phyloP scores from a whole-genome alignment of 768 basidiomycete genomes.

The Serendipita sp. region DNA sequence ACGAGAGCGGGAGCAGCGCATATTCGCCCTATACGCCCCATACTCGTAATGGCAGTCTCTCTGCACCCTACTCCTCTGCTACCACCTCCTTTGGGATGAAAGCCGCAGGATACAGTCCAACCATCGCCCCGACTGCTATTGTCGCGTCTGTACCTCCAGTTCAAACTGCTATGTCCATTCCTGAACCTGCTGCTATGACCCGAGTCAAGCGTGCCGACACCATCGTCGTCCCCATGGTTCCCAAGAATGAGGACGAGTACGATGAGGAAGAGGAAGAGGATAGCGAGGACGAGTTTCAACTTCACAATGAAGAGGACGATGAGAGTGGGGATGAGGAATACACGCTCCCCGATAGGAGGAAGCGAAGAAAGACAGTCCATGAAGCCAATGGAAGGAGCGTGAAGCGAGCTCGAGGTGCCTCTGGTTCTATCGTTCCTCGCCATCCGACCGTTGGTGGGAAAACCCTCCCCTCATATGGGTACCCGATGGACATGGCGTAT shows the following conservation, averaged over 20 bases:
- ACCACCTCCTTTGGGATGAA: background rate
- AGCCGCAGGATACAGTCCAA: background rate
- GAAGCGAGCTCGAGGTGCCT: background rate
- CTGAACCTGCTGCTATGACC: background rate
- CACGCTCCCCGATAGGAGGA: background rate
- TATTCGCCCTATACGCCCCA: background rate
- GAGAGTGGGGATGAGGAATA: too few species aligned
- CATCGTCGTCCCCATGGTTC: background rate
- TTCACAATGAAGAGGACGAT: too few species aligned
- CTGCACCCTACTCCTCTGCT: background rate
- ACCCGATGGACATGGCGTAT: background rate
- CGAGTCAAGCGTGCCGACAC: background rate
- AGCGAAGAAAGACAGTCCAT: background rate
- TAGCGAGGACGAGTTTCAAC: background rate
- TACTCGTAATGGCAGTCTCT: background rate
- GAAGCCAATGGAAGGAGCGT: background rate
- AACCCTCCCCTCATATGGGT: background rate
- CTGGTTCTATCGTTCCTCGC: background rate
- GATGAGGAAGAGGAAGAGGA: background rate
- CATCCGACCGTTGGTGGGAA: background rate
- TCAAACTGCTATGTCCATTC: background rate
- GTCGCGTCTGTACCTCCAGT: background rate
- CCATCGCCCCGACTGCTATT: background rate
- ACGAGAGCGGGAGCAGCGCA: background rate
- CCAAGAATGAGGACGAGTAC: background rate